Base-by-base conservation (phyloP, 2,329 filamentous ascomycete genomes). In the Zymoseptoria ardabiliae region DNA sequence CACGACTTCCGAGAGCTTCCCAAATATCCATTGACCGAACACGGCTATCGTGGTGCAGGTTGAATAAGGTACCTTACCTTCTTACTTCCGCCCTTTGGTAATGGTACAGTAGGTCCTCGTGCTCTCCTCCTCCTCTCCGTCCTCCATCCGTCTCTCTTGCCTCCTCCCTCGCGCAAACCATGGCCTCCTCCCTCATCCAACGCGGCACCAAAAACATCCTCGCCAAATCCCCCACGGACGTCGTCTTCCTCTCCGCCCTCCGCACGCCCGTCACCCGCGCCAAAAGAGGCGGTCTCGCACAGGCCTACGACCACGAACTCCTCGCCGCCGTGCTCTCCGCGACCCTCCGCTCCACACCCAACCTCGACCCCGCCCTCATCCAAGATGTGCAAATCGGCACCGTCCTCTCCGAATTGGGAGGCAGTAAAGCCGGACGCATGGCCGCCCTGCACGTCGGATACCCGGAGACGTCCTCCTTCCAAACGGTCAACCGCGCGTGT, bases 401-500 rank as follows among this genome's bases (percentile, higher is more conserved):
- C 35, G 92, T 97, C 4, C 85, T 97, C 57, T 91, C 90, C 25
- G 91, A 96, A 74, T 87, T 97, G 13, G 92, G 92, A 65, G 92
- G 92, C 59, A 87, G 84, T 67, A 97, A 97, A 79, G 91, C 91
- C 0, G 91, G 89, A 1, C 89, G 92, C 65, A 96, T 95, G 90
- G 91, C 91, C 51, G 84, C 93, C 68, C 88, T 91, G 75, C 90
- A 96, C 76, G 86, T 87, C 59, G 91, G 91, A 35, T 90, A 87
- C 71, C 82, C 89, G 17, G 82, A 82, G 65, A 81, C 82, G 0
- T 91, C 90, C 0, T 82, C 85, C 13, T 87, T 97, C 67, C 88
- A 91, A 77, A 97, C 92, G 0, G 84, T 94, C 66, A 97, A 97
- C 78, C 83, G 93, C 48, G 91, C 92, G 13, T 97, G 92, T 75